phyloP scores from a whole-genome alignment of 106 monocot genomes.

The Agapanthus africanus region DNA sequence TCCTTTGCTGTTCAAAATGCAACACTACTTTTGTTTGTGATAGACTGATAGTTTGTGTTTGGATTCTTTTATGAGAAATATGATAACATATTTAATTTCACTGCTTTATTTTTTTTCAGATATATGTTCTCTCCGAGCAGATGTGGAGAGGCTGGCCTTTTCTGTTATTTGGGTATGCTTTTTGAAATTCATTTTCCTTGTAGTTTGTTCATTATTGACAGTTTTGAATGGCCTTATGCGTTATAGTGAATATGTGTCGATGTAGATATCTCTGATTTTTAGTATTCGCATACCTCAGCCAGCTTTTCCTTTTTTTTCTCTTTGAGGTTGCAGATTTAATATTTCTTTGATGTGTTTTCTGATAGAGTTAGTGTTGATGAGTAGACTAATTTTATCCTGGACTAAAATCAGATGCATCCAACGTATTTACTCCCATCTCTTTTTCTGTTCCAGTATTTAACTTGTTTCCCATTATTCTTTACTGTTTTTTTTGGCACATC shows the following conservation, averaged over 20 bases:
- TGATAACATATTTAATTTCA: background rate
- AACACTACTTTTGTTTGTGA: background rate
- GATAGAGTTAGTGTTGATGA: background rate
- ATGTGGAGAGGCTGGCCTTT: slow-evolving; percentile 93
- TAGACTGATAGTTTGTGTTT: background rate
- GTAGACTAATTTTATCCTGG: background rate
- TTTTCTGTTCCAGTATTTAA: background rate
- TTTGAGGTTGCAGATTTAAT: background rate
- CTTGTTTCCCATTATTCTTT: background rate
- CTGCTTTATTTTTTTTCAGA: slow-evolving; percentile 42
- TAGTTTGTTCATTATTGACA: background rate
- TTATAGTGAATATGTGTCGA: background rate
- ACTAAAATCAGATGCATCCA: background rate
- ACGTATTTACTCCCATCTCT: background rate
- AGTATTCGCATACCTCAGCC: background rate
- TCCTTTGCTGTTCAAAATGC: background rate
- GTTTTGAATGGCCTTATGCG: background rate
- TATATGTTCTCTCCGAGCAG: slow-evolving; percentile 94
- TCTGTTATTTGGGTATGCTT: slow-evolving; percentile 90
- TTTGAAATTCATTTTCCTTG: slow-evolving; percentile 7
- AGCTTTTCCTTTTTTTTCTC: background rate
- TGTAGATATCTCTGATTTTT: background rate
- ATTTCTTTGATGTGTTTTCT: background rate
- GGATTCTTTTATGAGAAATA: background rate
- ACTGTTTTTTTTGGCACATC: no score